These are phyloP conservation scores for Leptodontidium sp. DNA, from an alignment of 2,329 filamentous ascomycete genomes.

Conservation along the genomic window DNA sequence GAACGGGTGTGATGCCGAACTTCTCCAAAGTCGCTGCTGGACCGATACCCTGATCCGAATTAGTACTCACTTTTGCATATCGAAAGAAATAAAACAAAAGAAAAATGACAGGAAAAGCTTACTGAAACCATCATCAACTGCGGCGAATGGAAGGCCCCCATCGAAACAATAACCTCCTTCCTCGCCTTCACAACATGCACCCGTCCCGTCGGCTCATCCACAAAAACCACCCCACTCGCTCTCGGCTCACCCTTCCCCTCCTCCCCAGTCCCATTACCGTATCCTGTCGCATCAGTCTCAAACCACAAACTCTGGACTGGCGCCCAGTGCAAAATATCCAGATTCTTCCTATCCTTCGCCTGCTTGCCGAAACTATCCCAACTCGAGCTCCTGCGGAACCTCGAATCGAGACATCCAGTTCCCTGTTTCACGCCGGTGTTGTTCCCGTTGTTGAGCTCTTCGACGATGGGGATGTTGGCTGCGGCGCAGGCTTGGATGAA, in stretches of 20 bases:
- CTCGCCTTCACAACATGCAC: slow-evolving; percentile 22
- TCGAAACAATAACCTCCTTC: slow-evolving; percentile 30
- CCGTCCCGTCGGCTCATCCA: slow-evolving; percentile 11
- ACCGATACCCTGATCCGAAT: slow-evolving; percentile 50
- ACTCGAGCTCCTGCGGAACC: slow-evolving; percentile 15
- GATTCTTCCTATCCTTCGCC: slow-evolving; percentile 13
- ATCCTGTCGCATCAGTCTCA: not conserved
- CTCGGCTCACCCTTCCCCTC: not conserved
- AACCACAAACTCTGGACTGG: not conserved
- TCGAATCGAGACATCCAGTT: slow-evolving; percentile 7
- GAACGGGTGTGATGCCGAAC: slow-evolving; percentile 53
- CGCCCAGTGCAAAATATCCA: slow-evolving; percentile 20
- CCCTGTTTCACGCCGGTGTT: slow-evolving; percentile 22
- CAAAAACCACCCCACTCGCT: slow-evolving; percentile 11
- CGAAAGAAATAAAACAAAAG: not conserved
- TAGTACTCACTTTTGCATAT: not conserved
- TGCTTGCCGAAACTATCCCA: slow-evolving; percentile 19
- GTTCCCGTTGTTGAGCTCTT: slow-evolving; percentile 22
- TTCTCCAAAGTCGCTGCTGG: slow-evolving; percentile 52
- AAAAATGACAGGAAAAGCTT: not conserved
- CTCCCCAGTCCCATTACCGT: no score
- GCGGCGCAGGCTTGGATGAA: slow-evolving; percentile 24
- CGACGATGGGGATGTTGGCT: slow-evolving; percentile 14
- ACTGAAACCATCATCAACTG: slow-evolving; percentile 58
- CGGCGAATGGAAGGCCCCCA: slow-evolving; percentile 55